Base-by-base conservation (phyloP, 2,329 filamentous ascomycete species). In the Aschersonia sp. region DNA sequence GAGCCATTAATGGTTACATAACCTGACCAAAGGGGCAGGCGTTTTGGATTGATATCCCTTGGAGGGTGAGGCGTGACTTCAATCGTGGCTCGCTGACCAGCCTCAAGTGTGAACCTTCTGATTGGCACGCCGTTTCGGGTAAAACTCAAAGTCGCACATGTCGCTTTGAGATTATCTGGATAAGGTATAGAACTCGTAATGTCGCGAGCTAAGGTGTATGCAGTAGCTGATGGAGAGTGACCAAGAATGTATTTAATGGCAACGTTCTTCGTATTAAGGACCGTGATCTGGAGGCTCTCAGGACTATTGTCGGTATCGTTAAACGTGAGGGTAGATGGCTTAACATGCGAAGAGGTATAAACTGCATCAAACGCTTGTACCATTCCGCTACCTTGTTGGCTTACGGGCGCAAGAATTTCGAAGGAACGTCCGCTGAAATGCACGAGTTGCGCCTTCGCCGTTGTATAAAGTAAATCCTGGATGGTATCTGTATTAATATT, bases 301-400 rank as follows among this genome's bases (percentile, higher is more conserved):
- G 60, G 57, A 50, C 79, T 71, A 64, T 81, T 57, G 52, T 75
- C 73, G 0, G 76, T 78, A 56, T 83, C 79, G 57, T 82, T 81
- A 63, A 82, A 80, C 2, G 74, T 69, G 7, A 83, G 61, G 56
- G 70, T 75, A 12, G 73, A 73, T 6, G 68, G 69, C 53, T 69
- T 71, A 22, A 82, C 61, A 9, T 74, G 56, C 2, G 71, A 70
- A 3, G 68, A 75, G 10, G 72, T 64, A 52, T 73, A 69, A 2
- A 77, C 73, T 4, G 76, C 75, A 48, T 79, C 73, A 52, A 73
- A 73, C 2, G 75, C 78, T 54, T 79, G 74, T 44, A 83, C 64
- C 12, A 81, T 61, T 32, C 79, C 79, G 30, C 62, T 71, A 11
- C 79, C 79, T 55, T 80, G 75, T 56, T 83, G 78, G 5, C 71